A percentile compares a stretch with the other conserved stretches of the same genome.
Evolutionary conservation across 2,329 filamentous ascomycete species (phyloP).

Genomic region (Fusarium subtropicale): DNA sequence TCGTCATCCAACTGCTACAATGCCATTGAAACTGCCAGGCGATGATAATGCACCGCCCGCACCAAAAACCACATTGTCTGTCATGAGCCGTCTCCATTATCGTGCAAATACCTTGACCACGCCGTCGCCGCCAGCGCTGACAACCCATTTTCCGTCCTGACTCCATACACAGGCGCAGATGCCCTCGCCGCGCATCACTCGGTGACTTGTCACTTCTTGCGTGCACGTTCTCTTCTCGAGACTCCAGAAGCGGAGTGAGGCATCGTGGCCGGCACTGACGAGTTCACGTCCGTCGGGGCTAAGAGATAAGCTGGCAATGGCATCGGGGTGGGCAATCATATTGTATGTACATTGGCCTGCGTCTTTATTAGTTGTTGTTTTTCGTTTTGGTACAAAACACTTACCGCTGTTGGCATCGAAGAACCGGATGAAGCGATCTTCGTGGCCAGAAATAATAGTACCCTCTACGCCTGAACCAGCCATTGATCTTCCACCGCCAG

Average conservation of each 20-base stretch:
- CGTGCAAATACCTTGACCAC: conserved; percentile 89
- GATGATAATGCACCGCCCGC: conserved; percentile 33
- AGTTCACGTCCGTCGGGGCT: conserved; percentile 94
- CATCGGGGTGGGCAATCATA: conserved; percentile 95
- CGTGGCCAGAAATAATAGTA: conserved; percentile 94
- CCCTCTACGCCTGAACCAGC: conserved; percentile 87
- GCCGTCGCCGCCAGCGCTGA: conserved; percentile 93
- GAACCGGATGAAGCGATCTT: conserved; percentile 95
- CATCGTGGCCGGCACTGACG: conserved; percentile 95
- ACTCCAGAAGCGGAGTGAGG: conserved; percentile 95
- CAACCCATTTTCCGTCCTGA: conserved; percentile 92
- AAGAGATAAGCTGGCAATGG: conserved; percentile 90
- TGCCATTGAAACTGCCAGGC: conserved; percentile 17
- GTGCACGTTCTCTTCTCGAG: conserved; percentile 95
- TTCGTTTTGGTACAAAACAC: conserved; percentile 58
- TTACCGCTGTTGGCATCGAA: conserved; percentile 99
- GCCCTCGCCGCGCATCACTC: conserved; percentile 95
- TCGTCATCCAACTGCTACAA: conserved; percentile 33
- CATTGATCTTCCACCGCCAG: conserved; percentile 72
- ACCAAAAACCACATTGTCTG: conserved; percentile 16
- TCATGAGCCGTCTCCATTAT: conserved; percentile 28
- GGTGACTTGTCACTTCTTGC: conserved; percentile 93
- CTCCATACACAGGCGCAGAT: conserved; percentile 97
- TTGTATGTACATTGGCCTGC: conserved; percentile 98
- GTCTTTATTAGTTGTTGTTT: conserved; percentile 17